Evolutionary conservation across 306 rosid genomes (phyloP).

Genomic region (Sphenostylis stenocarpa): DNA sequence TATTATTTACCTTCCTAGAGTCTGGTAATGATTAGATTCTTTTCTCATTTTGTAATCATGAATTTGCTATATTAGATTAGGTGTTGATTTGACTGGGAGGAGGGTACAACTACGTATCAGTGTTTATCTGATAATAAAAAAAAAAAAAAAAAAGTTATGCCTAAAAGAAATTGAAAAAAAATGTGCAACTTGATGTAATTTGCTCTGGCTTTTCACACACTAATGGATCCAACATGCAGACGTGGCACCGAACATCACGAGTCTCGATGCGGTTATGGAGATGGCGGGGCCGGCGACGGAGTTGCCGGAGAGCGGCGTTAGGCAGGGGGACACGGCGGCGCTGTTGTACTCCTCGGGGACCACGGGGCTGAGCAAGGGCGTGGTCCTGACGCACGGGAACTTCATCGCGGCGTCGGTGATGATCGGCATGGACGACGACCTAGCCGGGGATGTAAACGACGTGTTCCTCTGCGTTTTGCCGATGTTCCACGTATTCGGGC

Average conservation of each 20-base stretch:
- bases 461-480: conserved; percentile 68
- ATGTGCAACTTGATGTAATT: too few species aligned
- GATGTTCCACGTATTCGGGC: conserved; percentile 79
- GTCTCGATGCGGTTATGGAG: conserved; percentile 47
- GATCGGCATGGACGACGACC: conserved; percentile 56
- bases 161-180: too few species aligned
- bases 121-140: too few species aligned
- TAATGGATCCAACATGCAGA: too few species aligned
- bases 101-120: too few species aligned
- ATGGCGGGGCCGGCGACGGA: conserved; percentile 33
- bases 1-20: too few species aligned
- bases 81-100: too few species aligned
- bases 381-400: conserved; percentile 57
- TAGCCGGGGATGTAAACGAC: conserved; percentile 26
- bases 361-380: conserved; percentile 80
- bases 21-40: too few species aligned
- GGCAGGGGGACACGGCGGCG: conserved; percentile 63
- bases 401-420: conserved; percentile 60
- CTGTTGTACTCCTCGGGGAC: conserved; percentile 84
- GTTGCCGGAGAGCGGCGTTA: conserved; percentile 45
- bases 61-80: too few species aligned
- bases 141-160: too few species aligned
- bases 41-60: too few species aligned
- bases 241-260: not conserved
- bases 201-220: too few species aligned